Base-by-base conservation (phyloP, 2,329 filamentous ascomycete species). In the Aspergillus alliaceus region DNA sequence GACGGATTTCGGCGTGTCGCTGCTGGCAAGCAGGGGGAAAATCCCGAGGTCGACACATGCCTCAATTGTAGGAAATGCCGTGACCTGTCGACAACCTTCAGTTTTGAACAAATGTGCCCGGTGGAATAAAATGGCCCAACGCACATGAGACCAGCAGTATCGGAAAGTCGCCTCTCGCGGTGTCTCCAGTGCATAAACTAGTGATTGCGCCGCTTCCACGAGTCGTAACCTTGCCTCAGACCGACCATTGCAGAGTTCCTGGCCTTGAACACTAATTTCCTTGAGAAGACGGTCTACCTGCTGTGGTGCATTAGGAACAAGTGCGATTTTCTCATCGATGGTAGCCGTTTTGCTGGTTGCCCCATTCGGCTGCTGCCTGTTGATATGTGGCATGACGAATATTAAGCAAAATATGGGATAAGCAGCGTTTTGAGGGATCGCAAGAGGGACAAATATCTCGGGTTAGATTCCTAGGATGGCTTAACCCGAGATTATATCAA, bases 151-250 rank as follows among this genome's bases (percentile, higher is more conserved):
- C 69, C 67, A 71, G 40, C 64, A 66, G 46, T 59, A 56, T 25
- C 64, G 59, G 20, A 71, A 61, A 59, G 71, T 66, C 6, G 68
- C 58, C 52, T 72, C 69, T 11, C 64, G 62, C 2, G 69, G 69
- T 12, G 67, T 72, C 44, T 72, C 69, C 44, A 70, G 56, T 8
- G 64, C 65, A 48, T 64, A 57, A 8, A 66, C 58, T 6, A 71
- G 52, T 4, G 66, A 59, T n/a, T 66, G 65, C 9, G 64, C 66
- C n/a, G 60, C 48, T n/a, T 69, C 65, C 22, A 71, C 47, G 1
- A 70, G 58, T 22, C 63, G 60, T 31, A 66, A 42, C 7, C 68
- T 64, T 11, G 61, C 60, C 4, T 58, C 31, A 12, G 42, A 9
- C 27, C 65, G 56, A 8, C 58, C 53, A 12, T 58, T 37, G 14